These are phyloP conservation scores for Aphanomyces stellatus DNA, from an alignment of 352 stramenopile genomes.

Conservation along the genomic window DNA sequence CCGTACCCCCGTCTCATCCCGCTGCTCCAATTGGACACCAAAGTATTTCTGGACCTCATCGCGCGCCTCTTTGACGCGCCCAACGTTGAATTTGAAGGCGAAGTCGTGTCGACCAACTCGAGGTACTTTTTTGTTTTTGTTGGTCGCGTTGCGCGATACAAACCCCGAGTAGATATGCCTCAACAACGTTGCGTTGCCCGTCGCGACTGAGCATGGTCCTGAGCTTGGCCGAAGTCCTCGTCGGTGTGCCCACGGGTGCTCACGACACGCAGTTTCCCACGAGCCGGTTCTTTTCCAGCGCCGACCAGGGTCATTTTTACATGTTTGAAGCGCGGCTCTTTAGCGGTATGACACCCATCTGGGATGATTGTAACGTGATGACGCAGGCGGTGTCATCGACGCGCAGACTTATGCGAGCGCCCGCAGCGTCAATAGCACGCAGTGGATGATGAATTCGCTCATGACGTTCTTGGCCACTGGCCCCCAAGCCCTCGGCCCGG, in stretches of 20 bases:
- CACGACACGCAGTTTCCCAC: not conserved
- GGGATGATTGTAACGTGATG: not conserved
- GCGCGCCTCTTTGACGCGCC: constrained; percentile 71
- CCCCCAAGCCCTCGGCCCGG: constrained; percentile 49
- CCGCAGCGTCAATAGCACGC: constrained; percentile 29
- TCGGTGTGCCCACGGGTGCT: constrained; percentile 25
- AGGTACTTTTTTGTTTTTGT: not conserved
- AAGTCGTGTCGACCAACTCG: constrained; percentile 34
- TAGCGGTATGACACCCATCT: constrained; percentile 26
- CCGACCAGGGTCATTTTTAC: constrained; percentile 83
- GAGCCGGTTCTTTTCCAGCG: constrained; percentile 49
- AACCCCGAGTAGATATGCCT: not conserved
- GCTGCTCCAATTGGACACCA: constrained; percentile 67
- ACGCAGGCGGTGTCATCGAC: constrained; percentile 61
- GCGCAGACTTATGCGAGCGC: constrained; percentile 73
- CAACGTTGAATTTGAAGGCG: constrained; percentile 78
- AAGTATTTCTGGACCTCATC: constrained; percentile 75
- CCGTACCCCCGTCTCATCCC: constrained; percentile 78
- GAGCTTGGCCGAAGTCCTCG: constrained; percentile 73
- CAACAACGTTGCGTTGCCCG: constrained; percentile 45
- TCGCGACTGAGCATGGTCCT: constrained; percentile 77
- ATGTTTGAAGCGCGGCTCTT: constrained; percentile 85
- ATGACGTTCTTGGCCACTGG: constrained; percentile 83
- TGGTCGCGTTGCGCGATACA: too few relatives aligned
- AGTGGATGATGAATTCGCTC: constrained; percentile 80